Evolutionary conservation across 495 filamentous ascomycete species (phyloP).

Genomic region (Echria macrotheca): DNA sequence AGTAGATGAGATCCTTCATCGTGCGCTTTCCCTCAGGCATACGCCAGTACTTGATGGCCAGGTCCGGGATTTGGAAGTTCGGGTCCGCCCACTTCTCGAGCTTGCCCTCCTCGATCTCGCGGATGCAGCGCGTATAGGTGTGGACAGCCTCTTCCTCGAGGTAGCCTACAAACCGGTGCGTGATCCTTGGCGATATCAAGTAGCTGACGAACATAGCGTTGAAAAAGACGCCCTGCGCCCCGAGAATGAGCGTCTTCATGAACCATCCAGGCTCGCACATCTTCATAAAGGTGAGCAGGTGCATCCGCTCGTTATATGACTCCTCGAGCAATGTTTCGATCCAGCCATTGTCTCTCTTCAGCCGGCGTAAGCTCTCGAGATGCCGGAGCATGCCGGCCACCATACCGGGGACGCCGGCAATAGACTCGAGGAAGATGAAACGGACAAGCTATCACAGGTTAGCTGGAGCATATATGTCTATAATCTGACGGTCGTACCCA

Average conservation of each 20-base stretch:
- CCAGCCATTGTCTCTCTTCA: constrained; percentile 96
- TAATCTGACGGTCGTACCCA: constrained; percentile 28
- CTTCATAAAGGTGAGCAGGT: constrained; percentile 90
- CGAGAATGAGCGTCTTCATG: constrained; percentile 83
- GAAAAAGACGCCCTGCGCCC: constrained; percentile 82
- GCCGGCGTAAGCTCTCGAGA: constrained; percentile 69
- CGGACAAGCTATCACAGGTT: constrained; percentile 52
- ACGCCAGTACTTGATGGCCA: constrained; percentile 85
- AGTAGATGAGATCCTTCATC: constrained; percentile 81
- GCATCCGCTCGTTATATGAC: constrained; percentile 94
- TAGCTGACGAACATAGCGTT: constrained; percentile 89
- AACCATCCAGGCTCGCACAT: constrained; percentile 85
- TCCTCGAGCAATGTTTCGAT: constrained; percentile 95
- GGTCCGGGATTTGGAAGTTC: constrained; percentile 72
- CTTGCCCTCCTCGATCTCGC: constrained; percentile 76
- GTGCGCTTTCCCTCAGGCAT: constrained; percentile 80
- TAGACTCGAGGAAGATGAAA: constrained; percentile 88
- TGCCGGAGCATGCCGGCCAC: constrained; percentile 92
- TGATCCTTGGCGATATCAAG: constrained; percentile 80
- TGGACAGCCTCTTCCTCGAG: constrained; percentile 95
- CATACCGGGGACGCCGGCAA: constrained; percentile 95
- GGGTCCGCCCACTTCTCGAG: constrained; percentile 71
- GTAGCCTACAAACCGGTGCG: constrained; percentile 94
- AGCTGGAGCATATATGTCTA: not conserved
- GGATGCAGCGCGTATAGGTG: constrained; percentile 84